Evolutionary conservation across 164 flowering plant genomes (phyloP).

Genomic region (Nymphaea thermarum): DNA sequence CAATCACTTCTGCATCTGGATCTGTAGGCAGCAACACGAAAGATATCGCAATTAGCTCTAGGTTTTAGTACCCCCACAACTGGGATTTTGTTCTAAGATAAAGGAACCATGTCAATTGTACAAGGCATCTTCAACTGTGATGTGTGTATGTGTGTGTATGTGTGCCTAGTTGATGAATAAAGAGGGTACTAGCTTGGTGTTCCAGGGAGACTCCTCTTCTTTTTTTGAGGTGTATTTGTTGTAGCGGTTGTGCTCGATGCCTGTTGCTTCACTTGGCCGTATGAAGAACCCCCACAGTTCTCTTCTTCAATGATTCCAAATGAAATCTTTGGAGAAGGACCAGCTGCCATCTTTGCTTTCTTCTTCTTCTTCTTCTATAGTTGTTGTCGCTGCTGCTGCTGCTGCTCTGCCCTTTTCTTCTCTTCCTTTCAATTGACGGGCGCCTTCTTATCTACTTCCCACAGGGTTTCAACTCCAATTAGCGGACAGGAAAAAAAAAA

Average conservation of each 20-base stretch:
- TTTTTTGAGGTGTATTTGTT: constrained; percentile 33
- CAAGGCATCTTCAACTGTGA: background rate
- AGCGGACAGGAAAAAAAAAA: no score
- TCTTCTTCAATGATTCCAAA: constrained; percentile 42
- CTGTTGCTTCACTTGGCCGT: background rate
- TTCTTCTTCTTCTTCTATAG: constrained; percentile 7
- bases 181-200: constrained; percentile 64
- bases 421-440: background rate
- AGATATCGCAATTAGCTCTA: background rate
- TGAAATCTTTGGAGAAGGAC: constrained; percentile 28
- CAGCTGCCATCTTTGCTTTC: constrained; percentile 26
- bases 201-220: constrained; percentile 71
- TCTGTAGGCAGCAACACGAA: constrained; percentile 25
- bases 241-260: constrained; percentile 25
- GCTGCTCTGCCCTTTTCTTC: background rate
- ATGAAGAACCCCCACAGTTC: background rate
- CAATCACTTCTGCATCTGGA: constrained; percentile 88
- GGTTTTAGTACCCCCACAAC: background rate
- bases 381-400: background rate
- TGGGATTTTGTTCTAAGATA: background rate
- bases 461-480: no score
- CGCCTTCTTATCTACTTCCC: background rate
- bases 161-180: background rate
- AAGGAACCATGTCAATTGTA: background rate
- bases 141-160: background rate